Evolutionary conservation across 768 basidiomycete species (phyloP).

Genomic region (Hortiboletus flavorubellus): DNA sequence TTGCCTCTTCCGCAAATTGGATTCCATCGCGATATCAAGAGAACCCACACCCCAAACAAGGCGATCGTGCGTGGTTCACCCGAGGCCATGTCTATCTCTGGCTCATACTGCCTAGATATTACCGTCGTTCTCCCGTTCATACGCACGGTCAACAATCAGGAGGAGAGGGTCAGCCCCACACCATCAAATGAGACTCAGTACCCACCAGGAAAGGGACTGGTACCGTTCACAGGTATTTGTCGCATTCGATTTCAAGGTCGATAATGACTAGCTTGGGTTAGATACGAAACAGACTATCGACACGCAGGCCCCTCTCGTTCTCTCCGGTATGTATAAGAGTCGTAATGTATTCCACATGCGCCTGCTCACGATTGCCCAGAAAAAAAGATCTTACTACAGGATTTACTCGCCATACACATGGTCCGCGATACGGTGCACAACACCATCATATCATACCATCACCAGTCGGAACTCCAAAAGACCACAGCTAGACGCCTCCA

Average conservation of each 20-base stretch:
- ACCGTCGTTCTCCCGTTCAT: conserved; percentile 42
- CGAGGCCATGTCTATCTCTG: background rate
- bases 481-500: conserved; percentile 29
- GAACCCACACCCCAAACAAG: conserved; percentile 18
- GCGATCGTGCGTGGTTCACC: conserved; percentile 36
- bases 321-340: conserved; percentile 16
- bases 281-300: conserved; percentile 29
- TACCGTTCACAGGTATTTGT: conserved; percentile 16
- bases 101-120: conserved; percentile 33
- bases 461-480: conserved; percentile 21
- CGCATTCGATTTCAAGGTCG: background rate
- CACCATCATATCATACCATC: conserved; percentile 37
- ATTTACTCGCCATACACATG: conserved; percentile 40
- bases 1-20: conserved; percentile 41
- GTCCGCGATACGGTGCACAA: conserved; percentile 27
- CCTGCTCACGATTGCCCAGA: conserved; percentile 5
- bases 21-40: conserved; percentile 44
- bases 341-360: background rate
- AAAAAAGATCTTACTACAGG: conserved; percentile 28
- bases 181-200: conserved; percentile 14
- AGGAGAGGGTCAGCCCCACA: conserved; percentile 9
- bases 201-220: conserved; percentile 1
- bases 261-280: conserved; percentile 3
- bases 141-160: conserved; percentile 36
- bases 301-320: conserved; percentile 32